phyloP scores from a whole-genome alignment of 805 yeast genomes.

The Danielia reshetovae region DNA sequence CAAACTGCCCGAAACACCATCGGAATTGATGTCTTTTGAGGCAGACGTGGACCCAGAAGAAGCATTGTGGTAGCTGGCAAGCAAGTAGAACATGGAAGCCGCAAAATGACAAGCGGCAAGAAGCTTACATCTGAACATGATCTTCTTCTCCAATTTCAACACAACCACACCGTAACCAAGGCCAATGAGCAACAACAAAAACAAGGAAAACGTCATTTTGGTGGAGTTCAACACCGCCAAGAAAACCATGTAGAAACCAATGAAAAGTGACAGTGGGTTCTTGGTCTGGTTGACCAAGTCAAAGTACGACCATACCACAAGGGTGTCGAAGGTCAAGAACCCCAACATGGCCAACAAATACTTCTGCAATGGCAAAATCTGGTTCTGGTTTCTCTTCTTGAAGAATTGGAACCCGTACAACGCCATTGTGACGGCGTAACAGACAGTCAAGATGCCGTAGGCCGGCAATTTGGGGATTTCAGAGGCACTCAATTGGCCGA shows the following conservation, averaged over 20 bases:
- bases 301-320: slow-evolving; percentile 87
- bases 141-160: slow-evolving; percentile 71
- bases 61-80: slow-evolving; percentile 31
- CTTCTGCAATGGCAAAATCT: slow-evolving; percentile 83
- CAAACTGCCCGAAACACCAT: slow-evolving; percentile 46
- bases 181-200: slow-evolving; percentile 77
- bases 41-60: slow-evolving; percentile 22
- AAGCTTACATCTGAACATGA: slow-evolving; percentile 59
- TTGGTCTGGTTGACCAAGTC: slow-evolving; percentile 68
- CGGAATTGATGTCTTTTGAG: slow-evolving; percentile 51
- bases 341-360: slow-evolving; percentile 83
- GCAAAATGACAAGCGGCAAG: slow-evolving; percentile 37
- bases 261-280: slow-evolving; percentile 43
- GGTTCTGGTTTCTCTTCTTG: slow-evolving; percentile 70
- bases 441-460: slow-evolving; percentile 79
- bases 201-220: slow-evolving; percentile 83
- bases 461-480: slow-evolving; percentile 89
- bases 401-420: slow-evolving; percentile 81
- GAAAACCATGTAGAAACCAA: slow-evolving; percentile 65
- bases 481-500: slow-evolving; percentile 82
- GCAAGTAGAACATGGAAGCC: slow-evolving; percentile 32
- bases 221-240: slow-evolving; percentile 76
- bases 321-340: slow-evolving; percentile 78
- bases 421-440: slow-evolving; percentile 78
- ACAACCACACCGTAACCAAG: slow-evolving; percentile 94